Evolutionary conservation across 345 rosid species (phyloP).

Genomic region (Acer campestre): DNA sequence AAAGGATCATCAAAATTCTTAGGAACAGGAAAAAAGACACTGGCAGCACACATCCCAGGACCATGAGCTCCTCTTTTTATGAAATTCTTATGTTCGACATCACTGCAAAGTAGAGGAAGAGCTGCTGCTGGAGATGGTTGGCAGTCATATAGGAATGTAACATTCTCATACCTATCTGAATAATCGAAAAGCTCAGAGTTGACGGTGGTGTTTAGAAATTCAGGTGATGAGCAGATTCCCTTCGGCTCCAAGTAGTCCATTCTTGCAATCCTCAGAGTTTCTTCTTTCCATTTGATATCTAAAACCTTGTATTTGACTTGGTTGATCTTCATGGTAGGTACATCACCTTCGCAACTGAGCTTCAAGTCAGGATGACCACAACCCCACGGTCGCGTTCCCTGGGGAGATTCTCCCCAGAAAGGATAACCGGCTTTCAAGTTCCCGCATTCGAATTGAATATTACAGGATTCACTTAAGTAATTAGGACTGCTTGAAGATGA

Average conservation of each 20-base stretch:
- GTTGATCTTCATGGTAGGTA: constrained; percentile 19
- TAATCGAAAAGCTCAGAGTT: constrained; percentile 14
- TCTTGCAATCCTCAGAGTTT: constrained; percentile 29
- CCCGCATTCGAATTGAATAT: neutral
- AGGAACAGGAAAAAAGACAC: constrained; percentile 15
- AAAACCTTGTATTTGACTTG: constrained; percentile 31
- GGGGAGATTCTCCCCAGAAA: constrained; percentile 36
- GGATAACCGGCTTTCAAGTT: constrained; percentile 28
- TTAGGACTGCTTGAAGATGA: neutral
- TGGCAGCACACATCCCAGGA: neutral
- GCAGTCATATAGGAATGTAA: constrained; percentile 34
- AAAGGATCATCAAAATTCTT: neutral
- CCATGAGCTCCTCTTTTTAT: neutral
- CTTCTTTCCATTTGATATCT: neutral
- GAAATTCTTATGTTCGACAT: neutral
- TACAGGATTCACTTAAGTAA: neutral
- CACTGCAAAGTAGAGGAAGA: neutral
- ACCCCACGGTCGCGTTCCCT: neutral
- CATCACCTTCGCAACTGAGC: constrained; percentile 18
- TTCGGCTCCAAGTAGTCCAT: neutral
- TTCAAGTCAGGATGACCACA: constrained; percentile 43
- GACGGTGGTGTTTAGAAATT: neutral
- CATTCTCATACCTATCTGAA: neutral
- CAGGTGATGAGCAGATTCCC: constrained; percentile 24
- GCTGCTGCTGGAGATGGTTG: neutral